A percentile compares a stretch with the other conserved stretches of the same genome.
phyloP scores from a whole-genome alignment of 352 stramenopile genomes.

The Phytopythium montanum region DNA sequence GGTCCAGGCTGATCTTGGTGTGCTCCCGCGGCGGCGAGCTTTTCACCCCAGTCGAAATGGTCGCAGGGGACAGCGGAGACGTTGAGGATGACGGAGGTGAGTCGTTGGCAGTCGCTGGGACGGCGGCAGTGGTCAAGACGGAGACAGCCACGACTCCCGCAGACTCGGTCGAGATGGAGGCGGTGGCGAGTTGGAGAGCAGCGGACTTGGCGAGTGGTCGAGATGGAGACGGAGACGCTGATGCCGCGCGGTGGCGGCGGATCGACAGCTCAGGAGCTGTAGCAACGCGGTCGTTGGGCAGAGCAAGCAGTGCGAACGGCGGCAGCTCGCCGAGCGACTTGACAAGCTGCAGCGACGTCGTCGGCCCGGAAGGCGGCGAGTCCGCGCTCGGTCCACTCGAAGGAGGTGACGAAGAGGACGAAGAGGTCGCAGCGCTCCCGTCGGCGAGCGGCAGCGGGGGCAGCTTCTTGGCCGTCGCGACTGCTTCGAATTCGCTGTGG shows the following conservation, averaged over 20 bases:
- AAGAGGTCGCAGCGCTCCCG: not conserved
- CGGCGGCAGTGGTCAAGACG: not conserved
- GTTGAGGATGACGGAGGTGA: not conserved
- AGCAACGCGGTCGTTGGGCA: constrained; percentile 4
- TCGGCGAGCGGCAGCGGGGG: constrained; percentile 25
- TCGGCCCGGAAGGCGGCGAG: not conserved
- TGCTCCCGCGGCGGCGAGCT: constrained; percentile 30
- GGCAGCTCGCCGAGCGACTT: constrained; percentile 7
- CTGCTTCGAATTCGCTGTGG: constrained; percentile 29
- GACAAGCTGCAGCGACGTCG: not conserved
- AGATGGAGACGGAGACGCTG: not conserved
- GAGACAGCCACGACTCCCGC: not conserved
- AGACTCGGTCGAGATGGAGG: not conserved
- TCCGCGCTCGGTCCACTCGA: not conserved
- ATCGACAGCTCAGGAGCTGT: constrained; percentile 11
- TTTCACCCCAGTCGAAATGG: not conserved
- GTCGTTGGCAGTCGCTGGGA: not conserved
- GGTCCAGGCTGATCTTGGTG: constrained; percentile 52
- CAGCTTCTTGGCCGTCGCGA: constrained; percentile 34
- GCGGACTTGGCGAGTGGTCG: not conserved
- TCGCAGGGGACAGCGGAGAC: not conserved
- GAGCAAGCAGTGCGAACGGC: not conserved
- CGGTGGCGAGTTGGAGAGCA: not conserved
- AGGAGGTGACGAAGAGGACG: not conserved
- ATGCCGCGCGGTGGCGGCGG: constrained; percentile 3